Percentiles rank a stretch among this genome's conserved stretches.
Conservation (phyloP, 352 stramenopile genomes). For the Globisporangium barbulae region DNA sequence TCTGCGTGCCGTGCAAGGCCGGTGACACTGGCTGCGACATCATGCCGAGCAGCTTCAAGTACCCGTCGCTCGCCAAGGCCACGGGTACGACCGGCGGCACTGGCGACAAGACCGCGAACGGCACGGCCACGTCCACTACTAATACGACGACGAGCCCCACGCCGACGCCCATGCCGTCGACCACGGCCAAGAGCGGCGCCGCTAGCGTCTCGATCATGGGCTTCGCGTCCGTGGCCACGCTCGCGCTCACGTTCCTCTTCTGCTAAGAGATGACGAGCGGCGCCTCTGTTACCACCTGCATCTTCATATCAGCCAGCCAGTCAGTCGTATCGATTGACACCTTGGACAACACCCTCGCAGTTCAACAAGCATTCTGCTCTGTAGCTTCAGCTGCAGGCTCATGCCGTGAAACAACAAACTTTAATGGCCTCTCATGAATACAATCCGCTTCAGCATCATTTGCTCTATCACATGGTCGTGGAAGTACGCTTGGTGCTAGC, state of each 20-base stretch:
- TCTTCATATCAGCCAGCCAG: slow-evolving; percentile 2
- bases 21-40: background rate
- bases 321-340: background rate
- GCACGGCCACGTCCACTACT: slow-evolving; percentile 11
- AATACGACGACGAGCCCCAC: slow-evolving; percentile 7
- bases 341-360: background rate
- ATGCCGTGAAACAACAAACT: background rate
- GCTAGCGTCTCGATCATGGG: slow-evolving; percentile 9
- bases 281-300: background rate
- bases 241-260: slow-evolving; percentile 11
- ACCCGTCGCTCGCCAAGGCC: slow-evolving; percentile 11
- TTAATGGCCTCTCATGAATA: background rate
- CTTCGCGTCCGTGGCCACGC: background rate
- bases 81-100: slow-evolving; percentile 17
- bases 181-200: slow-evolving; percentile 14
- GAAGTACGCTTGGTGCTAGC: too few species aligned
- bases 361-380: background rate
- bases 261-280: background rate
- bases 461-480: background rate
- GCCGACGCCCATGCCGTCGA: slow-evolving; percentile 4
- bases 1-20: slow-evolving; percentile 24
- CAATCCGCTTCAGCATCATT: background rate
- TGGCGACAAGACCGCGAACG: slow-evolving; percentile 32
- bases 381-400: background rate
- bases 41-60: background rate